phyloP scores from a whole-genome alignment of 163 green algal species.

The Volvox carteri region DNA sequence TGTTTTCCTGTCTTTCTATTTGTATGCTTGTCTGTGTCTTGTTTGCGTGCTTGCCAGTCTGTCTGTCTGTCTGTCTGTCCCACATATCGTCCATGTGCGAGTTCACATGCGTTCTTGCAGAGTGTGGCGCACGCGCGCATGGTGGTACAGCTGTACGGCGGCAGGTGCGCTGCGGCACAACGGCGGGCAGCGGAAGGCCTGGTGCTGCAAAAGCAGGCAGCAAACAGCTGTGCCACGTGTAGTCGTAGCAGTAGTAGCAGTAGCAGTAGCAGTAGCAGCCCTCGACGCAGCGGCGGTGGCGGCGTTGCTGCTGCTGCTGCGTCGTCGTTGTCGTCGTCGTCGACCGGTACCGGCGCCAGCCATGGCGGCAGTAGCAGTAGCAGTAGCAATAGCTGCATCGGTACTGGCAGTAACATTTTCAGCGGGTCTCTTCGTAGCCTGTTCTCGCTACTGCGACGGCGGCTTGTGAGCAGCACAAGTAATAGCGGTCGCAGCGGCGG shows the following conservation, averaged over 20 bases:
- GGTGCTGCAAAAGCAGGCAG: conserved; percentile 10
- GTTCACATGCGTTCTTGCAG: too few species aligned
- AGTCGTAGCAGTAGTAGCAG: background rate
- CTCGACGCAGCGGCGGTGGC: conserved; percentile 11
- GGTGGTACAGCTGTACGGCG: conserved; percentile 78
- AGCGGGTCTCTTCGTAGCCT: conserved; percentile 58
- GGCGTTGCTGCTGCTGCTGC: background rate
- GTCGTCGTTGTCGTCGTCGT: background rate
- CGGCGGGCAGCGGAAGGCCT: conserved; percentile 15
- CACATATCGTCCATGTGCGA: too few species aligned
- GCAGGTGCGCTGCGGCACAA: conserved; percentile 24
- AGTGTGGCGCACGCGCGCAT: conserved; percentile 78
- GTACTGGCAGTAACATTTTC: conserved; percentile 25
- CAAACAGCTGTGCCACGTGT: background rate
- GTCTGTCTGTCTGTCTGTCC: too few species aligned
- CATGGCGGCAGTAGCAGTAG: conserved; percentile 21
- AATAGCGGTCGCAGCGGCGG: background rate
- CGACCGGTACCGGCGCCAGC: conserved; percentile 14
- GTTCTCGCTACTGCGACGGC: conserved; percentile 54
- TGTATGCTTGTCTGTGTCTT: too few species aligned
- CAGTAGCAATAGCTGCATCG: conserved; percentile 30
- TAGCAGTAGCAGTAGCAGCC: background rate
- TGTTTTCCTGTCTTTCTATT: too few species aligned
- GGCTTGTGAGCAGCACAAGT: background rate
- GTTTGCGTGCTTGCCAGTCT: too few species aligned